Evolutionary conservation across 192 early-diverging fungal species (phyloP), one percentile per base, ranked within the genome.

Genomic region (Backusella liffmaniae): DNA sequence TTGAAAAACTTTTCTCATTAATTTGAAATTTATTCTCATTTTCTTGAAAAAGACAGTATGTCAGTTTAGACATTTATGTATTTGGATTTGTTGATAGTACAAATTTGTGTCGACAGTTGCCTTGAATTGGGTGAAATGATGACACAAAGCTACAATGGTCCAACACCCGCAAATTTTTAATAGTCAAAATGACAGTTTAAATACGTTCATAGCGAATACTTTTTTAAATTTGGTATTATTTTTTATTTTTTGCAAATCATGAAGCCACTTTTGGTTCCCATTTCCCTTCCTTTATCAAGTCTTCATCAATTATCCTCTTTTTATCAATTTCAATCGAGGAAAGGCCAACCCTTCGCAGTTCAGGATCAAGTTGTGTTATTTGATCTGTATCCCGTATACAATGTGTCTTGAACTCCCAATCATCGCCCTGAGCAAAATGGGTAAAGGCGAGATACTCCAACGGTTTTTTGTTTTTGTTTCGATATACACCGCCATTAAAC

Each of bases 401-500:
- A 8, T 67, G 68, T 42, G 76, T 77, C 30, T 77, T 56, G 3
- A 77, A 77, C 35, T 49, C 53, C 76, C 76, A 77, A 32, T 77
- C 59, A 44, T 71, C 70, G 21, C 76, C 76, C 32, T 71, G 53
- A 3, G 76, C 37, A 77, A 62, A 77, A 44, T 77, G 76, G 2
- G 76, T 77, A 70, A 82, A 76, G 4, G 41, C 29, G 16, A 82
- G 74, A 13, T 76, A 68, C 37, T 73, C 73, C 13, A 30, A 51
- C 1, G 65, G 53, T 41, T 4, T 13, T 8, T 53, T 59, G 65
- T 82, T 79, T 41, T 82, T 83, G 62, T 81, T 73, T 21, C 79
- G 53, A 29, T 78, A 75, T 41, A 83, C 36, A 7, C 82, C 82
- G 34, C 82, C 82, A 46, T 83, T 83, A 73, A 68, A 81, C 82